Evolutionary conservation across 257 asterid species (phyloP).

Genomic region (Marsdenia floribunda): DNA sequence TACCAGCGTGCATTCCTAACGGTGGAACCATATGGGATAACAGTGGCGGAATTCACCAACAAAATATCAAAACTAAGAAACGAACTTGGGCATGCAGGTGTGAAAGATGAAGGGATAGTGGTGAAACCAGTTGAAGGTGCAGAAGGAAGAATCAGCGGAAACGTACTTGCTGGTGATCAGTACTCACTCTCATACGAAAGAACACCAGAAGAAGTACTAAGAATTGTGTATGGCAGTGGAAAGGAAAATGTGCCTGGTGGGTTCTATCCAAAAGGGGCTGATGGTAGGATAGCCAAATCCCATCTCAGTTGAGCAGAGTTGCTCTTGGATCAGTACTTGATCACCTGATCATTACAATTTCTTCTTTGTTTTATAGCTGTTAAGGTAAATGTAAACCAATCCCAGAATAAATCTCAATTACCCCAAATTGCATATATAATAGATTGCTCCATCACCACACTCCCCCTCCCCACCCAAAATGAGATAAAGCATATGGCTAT

Average conservation of each 20-base stretch:
- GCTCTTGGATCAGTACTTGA: background rate
- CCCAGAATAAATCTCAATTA: too few relatives aligned
- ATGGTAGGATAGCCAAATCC: conserved; percentile 65
- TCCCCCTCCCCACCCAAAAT: too few relatives aligned
- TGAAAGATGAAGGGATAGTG: conserved; percentile 71
- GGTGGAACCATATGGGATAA: conserved; percentile 24
- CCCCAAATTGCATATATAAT: too few relatives aligned
- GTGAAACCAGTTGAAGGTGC: conserved; percentile 43
- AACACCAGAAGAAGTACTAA: conserved; percentile 63
- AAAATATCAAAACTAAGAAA: conserved; percentile 33
- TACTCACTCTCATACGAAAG: conserved; percentile 50
- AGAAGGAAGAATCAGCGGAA: conserved; percentile 51
- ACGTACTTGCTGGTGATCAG: conserved; percentile 50
- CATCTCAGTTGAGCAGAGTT: conserved; percentile 5
- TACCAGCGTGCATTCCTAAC: background rate
- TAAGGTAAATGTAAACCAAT: too few relatives aligned
- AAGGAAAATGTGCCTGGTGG: conserved; percentile 60
- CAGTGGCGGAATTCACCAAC: conserved; percentile 37
- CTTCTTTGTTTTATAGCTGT: background rate
- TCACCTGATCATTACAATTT: background rate
- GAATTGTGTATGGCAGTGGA: conserved; percentile 64
- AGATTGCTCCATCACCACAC: too few relatives aligned
- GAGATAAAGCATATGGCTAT: background rate
- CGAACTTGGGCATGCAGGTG: conserved; percentile 45
- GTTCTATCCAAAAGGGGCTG: conserved; percentile 69